Percentiles rank a stretch among this genome's conserved stretches.
Evolutionary conservation across 2,329 filamentous ascomycete genomes (phyloP).

Genomic region (Aspergillus proliferans): DNA sequence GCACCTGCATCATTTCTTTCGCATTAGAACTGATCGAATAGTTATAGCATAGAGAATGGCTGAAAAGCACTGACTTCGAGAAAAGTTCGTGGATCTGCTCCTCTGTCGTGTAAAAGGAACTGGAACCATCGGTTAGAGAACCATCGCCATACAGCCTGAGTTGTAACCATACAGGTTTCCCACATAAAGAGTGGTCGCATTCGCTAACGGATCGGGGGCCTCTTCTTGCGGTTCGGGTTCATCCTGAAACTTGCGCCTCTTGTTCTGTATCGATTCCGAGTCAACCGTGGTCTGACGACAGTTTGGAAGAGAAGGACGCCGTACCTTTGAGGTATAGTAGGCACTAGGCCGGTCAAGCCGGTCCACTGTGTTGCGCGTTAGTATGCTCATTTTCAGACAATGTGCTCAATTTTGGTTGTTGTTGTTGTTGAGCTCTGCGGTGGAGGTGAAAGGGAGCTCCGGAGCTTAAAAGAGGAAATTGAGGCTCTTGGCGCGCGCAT

Average conservation of each 20-base stretch:
- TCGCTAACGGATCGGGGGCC: slow-evolving; percentile 69
- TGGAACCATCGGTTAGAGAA: slow-evolving; percentile 28
- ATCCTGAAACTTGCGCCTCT: slow-evolving; percentile 60
- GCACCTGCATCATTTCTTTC: slow-evolving; percentile 44
- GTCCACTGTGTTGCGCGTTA: slow-evolving; percentile 64
- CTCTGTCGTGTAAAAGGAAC: slow-evolving; percentile 96
- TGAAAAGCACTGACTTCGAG: slow-evolving; percentile 56
- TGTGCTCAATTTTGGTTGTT: neutral
- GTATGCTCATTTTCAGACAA: neutral
- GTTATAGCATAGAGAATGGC: neutral
- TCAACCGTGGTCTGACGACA: slow-evolving; percentile 10
- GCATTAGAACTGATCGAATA: neutral
- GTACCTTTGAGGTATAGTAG: slow-evolving; percentile 78
- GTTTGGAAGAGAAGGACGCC: slow-evolving; percentile 22
- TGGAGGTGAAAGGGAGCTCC: neutral
- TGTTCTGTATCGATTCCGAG: slow-evolving; percentile 50
- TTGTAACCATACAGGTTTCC: slow-evolving; percentile 68
- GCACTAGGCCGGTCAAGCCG: slow-evolving; percentile 90
- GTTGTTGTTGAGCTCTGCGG: neutral
- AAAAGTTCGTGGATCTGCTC: slow-evolving; percentile 98
- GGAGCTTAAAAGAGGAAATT: neutral
- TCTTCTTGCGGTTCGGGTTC: slow-evolving; percentile 54
- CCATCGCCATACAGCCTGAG: neutral
- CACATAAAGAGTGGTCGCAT: slow-evolving; percentile 93
- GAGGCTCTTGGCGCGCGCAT: neutral